A percentile compares a stretch with the other conserved stretches of the same genome.
phyloP scores from a whole-genome alignment of 75 land plant genomes.

The Sequoiadendron giganteum region DNA sequence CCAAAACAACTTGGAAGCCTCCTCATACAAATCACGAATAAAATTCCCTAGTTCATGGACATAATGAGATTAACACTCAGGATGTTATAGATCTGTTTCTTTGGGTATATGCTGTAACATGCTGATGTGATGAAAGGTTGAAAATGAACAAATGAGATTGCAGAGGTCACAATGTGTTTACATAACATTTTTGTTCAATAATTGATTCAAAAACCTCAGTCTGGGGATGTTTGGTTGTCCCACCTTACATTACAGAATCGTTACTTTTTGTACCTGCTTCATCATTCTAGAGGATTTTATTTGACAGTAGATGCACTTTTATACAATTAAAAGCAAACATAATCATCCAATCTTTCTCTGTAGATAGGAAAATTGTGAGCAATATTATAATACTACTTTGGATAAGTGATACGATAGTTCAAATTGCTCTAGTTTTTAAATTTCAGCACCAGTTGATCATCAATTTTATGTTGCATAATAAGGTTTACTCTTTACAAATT shows the following conservation, averaged over 20 bases:
- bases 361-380: neutral
- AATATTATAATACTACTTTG: neutral
- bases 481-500: neutral
- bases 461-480: neutral
- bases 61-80: neutral
- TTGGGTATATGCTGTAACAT: neutral
- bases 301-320: neutral
- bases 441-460: neutral
- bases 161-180: neutral
- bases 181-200: neutral
- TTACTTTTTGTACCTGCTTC: neutral
- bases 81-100: neutral
- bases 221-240: neutral
- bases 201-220: neutral
- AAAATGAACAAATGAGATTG: neutral
- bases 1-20: neutral
- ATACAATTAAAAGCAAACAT: neutral
- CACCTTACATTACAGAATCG: neutral
- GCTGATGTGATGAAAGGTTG: neutral
- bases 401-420: neutral
- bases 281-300: neutral
- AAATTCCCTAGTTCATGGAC: neutral
- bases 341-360: neutral
- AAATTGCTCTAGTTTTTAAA: neutral
- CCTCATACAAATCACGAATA: neutral